phyloP scores from a whole-genome alignment of 2,329 filamentous ascomycete species.

The Colletotrichum endophyticum region DNA sequence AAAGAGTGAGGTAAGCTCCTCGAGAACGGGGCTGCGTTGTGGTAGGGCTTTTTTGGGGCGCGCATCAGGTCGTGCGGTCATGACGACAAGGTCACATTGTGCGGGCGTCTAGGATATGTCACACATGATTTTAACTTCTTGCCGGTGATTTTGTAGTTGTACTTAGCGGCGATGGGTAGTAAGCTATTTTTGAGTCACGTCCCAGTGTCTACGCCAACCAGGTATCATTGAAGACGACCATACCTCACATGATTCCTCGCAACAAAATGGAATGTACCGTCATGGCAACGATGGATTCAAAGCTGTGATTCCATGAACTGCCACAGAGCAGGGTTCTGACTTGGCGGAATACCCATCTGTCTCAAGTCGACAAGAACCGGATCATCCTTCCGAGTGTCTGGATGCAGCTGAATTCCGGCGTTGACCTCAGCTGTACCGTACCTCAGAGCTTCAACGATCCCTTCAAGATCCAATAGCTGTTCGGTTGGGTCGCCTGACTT shows the following conservation, averaged over 20 bases:
- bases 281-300: background rate
- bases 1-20: background rate
- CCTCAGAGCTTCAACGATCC: background rate
- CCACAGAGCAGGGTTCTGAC: background rate
- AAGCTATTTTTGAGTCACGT: background rate
- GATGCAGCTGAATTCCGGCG: background rate
- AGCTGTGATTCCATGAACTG: background rate
- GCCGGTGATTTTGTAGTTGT: background rate
- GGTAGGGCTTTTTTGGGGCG: background rate
- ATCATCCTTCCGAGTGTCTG: background rate
- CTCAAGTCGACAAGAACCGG: background rate
- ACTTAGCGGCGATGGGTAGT: background rate
- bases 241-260: background rate
- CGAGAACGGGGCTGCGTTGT: background rate
- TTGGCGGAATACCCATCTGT: background rate
- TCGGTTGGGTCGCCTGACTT: background rate
- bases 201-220: background rate
- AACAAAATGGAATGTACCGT: background rate
- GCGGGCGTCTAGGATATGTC: background rate
- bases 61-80: background rate
- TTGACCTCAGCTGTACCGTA: background rate
- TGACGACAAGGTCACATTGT: background rate
- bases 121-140: background rate
- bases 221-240: background rate
- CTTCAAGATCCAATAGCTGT: background rate